Evolutionary conservation across 805 yeast species (phyloP).

Genomic region (Candida jianshihensis): DNA sequence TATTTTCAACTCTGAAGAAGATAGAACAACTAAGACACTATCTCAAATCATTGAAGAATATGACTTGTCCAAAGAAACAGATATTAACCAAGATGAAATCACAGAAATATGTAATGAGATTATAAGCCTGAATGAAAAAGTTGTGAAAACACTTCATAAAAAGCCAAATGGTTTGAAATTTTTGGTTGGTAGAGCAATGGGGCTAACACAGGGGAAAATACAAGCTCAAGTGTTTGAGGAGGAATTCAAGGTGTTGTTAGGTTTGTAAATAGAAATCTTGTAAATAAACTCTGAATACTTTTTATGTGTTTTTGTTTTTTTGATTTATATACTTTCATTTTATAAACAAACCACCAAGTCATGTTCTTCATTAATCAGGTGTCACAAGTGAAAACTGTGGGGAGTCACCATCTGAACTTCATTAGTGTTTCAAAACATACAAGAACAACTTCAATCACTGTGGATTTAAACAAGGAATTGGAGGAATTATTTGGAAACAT

Average conservation of each 20-base stretch:
- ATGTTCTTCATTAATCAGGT: background rate
- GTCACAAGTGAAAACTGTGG: background rate
- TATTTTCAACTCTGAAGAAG: slow-evolving; percentile 43
- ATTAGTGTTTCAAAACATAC: background rate
- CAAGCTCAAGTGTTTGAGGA: slow-evolving; percentile 28
- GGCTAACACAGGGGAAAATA: slow-evolving; percentile 57
- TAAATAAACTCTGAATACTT: background rate
- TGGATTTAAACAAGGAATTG: background rate
- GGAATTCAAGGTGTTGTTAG: slow-evolving; percentile 23
- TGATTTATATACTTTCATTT: no score
- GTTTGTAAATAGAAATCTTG: slow-evolving; percentile 5
- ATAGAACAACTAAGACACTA: slow-evolving; percentile 26
- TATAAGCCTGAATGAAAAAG: slow-evolving; percentile 35
- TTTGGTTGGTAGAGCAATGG: slow-evolving; percentile 82
- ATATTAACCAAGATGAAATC: slow-evolving; percentile 25
- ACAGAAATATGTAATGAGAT: slow-evolving; percentile 30
- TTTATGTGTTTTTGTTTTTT: no score
- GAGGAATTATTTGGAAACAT: background rate
- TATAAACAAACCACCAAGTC: background rate
- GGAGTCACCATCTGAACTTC: background rate
- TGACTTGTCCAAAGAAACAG: slow-evolving; percentile 37
- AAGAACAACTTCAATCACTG: background rate
- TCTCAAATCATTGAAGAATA: slow-evolving; percentile 44
- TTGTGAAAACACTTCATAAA: slow-evolving; percentile 50
- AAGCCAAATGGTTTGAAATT: slow-evolving; percentile 61